phyloP scores from a whole-genome alignment of 2,329 filamentous ascomycete species.

The Xylariaceae sp. region DNA sequence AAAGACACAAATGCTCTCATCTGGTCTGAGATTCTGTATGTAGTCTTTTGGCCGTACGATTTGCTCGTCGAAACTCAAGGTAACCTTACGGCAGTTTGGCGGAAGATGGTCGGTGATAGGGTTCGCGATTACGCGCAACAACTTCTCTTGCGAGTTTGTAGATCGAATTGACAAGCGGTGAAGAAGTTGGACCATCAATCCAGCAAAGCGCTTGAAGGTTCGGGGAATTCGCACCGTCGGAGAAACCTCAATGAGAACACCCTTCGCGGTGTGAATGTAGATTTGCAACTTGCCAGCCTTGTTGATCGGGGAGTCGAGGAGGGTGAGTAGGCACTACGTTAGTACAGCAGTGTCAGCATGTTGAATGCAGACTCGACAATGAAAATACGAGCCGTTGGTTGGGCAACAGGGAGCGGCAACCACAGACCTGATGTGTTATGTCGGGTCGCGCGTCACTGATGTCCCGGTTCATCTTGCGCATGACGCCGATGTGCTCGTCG shows the following conservation, averaged over 20 bases:
- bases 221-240: slow-evolving; percentile 96
- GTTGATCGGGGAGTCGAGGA: slow-evolving; percentile 97
- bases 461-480: slow-evolving; percentile 99
- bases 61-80: slow-evolving; percentile 86
- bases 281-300: slow-evolving; percentile 97
- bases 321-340: slow-evolving; percentile 83
- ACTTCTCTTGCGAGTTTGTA: slow-evolving; percentile 94
- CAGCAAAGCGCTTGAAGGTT: slow-evolving; percentile 98
- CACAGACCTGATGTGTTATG: slow-evolving; percentile 91
- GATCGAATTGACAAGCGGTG: slow-evolving; percentile 95
- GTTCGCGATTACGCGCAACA: slow-evolving; percentile 95
- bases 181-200: slow-evolving; percentile 95
- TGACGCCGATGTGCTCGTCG: slow-evolving; percentile 97
- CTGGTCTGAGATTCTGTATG: slow-evolving; percentile 68
- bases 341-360: slow-evolving; percentile 40
- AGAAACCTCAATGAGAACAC: slow-evolving; percentile 94
- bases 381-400: slow-evolving; percentile 22
- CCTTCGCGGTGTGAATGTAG: slow-evolving; percentile 96
- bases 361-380: slow-evolving; percentile 38
- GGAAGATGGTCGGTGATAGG: slow-evolving; percentile 96
- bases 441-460: slow-evolving; percentile 97
- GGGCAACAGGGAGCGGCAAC: slow-evolving; percentile 9
- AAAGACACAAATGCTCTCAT: slow-evolving; percentile 96
- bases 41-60: slow-evolving; percentile 87
- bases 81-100: slow-evolving; percentile 96